These are phyloP conservation scores for Leucaena leucocephala DNA, from an alignment of 306 rosid genomes.

Conservation along the genomic window DNA sequence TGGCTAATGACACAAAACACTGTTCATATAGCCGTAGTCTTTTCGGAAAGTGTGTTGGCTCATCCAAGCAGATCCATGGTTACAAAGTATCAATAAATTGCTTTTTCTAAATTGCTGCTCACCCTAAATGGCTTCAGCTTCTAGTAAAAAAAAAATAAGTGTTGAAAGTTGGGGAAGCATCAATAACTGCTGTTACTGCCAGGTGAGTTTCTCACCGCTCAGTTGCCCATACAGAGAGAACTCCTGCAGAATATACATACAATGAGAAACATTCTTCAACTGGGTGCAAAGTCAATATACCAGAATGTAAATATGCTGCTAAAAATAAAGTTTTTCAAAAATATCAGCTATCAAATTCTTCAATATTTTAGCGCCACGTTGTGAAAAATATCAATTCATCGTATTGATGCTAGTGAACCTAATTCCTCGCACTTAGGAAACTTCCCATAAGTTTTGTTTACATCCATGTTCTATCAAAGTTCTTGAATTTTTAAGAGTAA, in stretches of 20 bases:
- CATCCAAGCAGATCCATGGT: background rate
- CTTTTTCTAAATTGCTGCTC: background rate
- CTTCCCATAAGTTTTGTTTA: background rate
- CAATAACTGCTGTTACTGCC: background rate
- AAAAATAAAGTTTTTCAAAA: background rate
- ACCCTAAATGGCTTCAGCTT: background rate
- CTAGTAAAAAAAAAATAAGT: background rate
- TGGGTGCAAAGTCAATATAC: background rate
- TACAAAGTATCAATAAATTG: background rate
- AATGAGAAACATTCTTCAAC: background rate
- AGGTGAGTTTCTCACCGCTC: background rate
- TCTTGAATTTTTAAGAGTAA: background rate
- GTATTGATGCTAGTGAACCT: background rate
- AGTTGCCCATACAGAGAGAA: background rate
- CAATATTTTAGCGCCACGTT: background rate
- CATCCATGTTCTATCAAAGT: conserved; percentile 1
- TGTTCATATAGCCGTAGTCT: background rate
- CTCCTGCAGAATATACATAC: background rate
- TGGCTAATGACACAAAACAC: background rate
- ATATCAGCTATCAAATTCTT: background rate
- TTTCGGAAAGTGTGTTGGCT: background rate
- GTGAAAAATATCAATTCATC: background rate
- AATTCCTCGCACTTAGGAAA: background rate
- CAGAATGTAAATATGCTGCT: background rate
- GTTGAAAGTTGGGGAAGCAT: background rate